Evolutionary conservation across 2,329 filamentous ascomycete genomes (phyloP), one percentile per base, ranked within the genome.

Genomic region (Clonostachys rosea): DNA sequence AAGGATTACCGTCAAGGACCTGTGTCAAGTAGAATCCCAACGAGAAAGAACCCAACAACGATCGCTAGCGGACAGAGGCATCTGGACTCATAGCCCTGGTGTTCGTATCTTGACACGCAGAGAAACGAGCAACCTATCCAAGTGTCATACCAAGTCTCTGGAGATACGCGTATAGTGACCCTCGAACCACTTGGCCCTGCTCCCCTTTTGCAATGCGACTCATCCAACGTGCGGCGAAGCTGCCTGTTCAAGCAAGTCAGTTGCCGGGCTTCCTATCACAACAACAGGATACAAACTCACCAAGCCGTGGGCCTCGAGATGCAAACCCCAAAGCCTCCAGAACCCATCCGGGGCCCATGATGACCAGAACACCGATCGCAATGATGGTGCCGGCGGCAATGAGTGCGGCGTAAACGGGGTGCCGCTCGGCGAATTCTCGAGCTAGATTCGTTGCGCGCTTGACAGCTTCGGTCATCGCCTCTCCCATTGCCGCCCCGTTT

Each of bases 141-240:
- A 30, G 8, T 30, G 9, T 30, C 54, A 56, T 56, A 1, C 55
- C 49, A 20, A 60, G 5, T 1, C 52, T 40, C 50, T 59, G 57
- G 2, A 59, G 44, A 13, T 47, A 57, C 1, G 57, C 41, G 6
- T 59, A 59, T 2, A 59, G 24, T 0, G 54, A 54, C 0, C 49
- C 51, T 24, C 51, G 55, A 3, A 50, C 37, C 2, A 59, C 52
- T 4, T 47, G 16, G 8, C 47, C 55, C 4, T 48, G 12, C 7
- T 43, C 13, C 7, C 44, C 43, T 11, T 30, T 30, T 10, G 52
- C 47, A 43, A 59, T 53, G 8, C 39, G 36, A 4, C 50, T 50
- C 57, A 59, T 59, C 56, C 55, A 59, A 11, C 52, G 39, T 2
- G 57, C 52, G 1, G 56, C 56, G 39, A 59, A 55, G 2, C 52